Evolutionary conservation across 192 early-diverging fungal genomes (phyloP), one percentile per base, ranked within the genome.

Genomic region (Piromyces finnis): DNA sequence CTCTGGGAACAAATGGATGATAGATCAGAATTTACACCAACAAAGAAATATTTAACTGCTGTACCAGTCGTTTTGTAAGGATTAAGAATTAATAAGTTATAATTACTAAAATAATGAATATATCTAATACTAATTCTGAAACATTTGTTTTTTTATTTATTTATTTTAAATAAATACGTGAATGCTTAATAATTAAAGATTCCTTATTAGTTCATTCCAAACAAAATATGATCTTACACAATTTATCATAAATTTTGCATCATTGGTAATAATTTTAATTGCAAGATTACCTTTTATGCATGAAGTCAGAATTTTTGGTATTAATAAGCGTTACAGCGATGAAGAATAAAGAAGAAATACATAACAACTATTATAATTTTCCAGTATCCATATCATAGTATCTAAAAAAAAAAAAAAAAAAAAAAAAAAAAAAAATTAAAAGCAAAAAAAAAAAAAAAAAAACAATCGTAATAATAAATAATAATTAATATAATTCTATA

Each of bases 1-100:
- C 89, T 99, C 77, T 99, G 97, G 97, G 96, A 99, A 85, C 97
- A 99, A 87, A 97, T 99, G 84, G 97, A 99, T 87, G 92, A 95
- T 81, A 96, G 96, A 37, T 94, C 92, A 78, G 95, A 98, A 82
- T 98, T 97, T 84, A 99, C 97, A 30, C 95, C 96, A n/a, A 93
- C 96, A 81, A 95, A 96, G 85, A 99, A 99, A 85, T 99, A 95
- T 84, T 86, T 98, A 68, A 98, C 95, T 26, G 93, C 93, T n/a
- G 90, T 96, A 27, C 97, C 97, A 16, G 95, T 98, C 78, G 84
- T 92, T 81, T 85, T 99, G 95, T 98, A 92, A 89, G 94, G 5
- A 22, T 51, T 39, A 13, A 2, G 1, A 39, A 7, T 35, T 7
- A 35, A 7, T 35, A 35, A 35, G 3, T 35, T 35, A 35, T n/a